Evolutionary conservation across 2,329 filamentous ascomycete genomes (phyloP).

Genomic region (Lizonia empirigonia): DNA sequence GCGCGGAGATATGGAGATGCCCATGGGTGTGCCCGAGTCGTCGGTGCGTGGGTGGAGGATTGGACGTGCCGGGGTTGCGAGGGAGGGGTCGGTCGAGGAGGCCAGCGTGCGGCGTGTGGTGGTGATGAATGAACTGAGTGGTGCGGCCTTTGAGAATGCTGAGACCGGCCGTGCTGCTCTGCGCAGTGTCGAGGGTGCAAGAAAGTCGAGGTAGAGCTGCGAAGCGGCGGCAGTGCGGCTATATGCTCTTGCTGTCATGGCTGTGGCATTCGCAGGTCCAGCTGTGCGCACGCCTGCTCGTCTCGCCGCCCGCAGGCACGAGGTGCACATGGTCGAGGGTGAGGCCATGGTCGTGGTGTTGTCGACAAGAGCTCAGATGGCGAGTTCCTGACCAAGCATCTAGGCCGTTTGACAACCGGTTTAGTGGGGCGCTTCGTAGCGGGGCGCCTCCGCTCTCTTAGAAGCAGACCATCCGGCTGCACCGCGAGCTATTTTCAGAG

Average conservation of each 20-base stretch:
- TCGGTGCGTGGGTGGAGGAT: conserved; percentile 75
- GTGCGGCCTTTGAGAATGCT: neutral
- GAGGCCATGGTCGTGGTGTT: conserved; percentile 30
- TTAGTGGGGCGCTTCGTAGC: conserved; percentile 18
- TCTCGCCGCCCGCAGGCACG: conserved; percentile 37
- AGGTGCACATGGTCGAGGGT: conserved; percentile 36
- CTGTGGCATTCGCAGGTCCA: conserved; percentile 9
- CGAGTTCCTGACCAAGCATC: conserved; percentile 19
- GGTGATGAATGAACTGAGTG: neutral
- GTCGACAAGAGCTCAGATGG: conserved; percentile 5
- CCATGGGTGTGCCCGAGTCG: conserved; percentile 84
- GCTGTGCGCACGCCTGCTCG: neutral
- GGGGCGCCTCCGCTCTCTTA: conserved; percentile 2
- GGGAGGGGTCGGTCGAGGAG: conserved; percentile 29
- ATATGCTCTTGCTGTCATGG: conserved; percentile 25
- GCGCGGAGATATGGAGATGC: conserved; percentile 80
- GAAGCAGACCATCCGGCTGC: conserved; percentile 9
- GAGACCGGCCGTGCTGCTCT: neutral
- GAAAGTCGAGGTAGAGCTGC: conserved; percentile 40
- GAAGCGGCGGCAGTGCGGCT: conserved; percentile 31
- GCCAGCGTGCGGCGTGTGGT: conserved; percentile 41
- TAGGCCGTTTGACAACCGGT: no score
- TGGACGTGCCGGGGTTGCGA: conserved; percentile 34
- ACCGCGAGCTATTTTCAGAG: conserved; percentile 16
- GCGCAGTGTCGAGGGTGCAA: conserved; percentile 28